Conservation (phyloP, 2,329 filamentous ascomycete genomes). For the Diaporthe citri region DNA sequence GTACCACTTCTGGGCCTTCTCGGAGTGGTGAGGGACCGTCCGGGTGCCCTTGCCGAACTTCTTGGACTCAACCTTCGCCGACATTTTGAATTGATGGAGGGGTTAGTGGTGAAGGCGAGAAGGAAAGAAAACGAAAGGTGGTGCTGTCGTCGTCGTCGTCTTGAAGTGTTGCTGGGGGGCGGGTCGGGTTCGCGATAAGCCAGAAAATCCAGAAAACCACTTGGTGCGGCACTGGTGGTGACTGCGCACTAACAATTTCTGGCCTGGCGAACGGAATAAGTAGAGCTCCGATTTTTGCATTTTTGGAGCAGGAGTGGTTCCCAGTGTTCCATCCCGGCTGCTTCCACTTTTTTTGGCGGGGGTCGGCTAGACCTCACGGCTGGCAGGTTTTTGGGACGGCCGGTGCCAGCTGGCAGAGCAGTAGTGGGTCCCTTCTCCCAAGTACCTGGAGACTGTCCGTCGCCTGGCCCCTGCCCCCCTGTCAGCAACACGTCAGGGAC, state of each 20-base stretch:
- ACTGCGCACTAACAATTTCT: constrained; percentile 32
- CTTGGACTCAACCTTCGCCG: constrained; percentile 84
- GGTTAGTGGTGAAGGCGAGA: constrained; percentile 39
- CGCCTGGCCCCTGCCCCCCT: constrained; percentile 25
- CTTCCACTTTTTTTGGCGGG: not conserved
- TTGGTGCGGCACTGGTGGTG: constrained; percentile 22
- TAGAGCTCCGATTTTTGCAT: constrained; percentile 30
- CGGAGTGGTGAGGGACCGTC: constrained; percentile 84
- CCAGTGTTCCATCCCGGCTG: not conserved
- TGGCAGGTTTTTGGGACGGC: constrained; percentile 2
- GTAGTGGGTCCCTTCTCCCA: not conserved
- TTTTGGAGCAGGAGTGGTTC: not conserved
- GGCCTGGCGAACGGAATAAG: constrained; percentile 21
- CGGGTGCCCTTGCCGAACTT: constrained; percentile 98
- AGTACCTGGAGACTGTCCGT: not conserved
- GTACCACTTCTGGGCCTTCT: constrained; percentile 99
- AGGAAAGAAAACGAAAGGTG: constrained; percentile 37
- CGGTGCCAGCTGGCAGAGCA: not conserved
- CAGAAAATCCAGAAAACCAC: constrained; percentile 36
- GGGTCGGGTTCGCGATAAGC: constrained; percentile 34
- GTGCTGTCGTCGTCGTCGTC: constrained; percentile 40
- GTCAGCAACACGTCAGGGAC: constrained; percentile 41
- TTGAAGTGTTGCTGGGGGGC: constrained; percentile 36
- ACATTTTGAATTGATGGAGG: constrained; percentile 69
- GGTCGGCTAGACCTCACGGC: not conserved